Conservation (phyloP, 1,139 yeast genomes). For the Hanseniaspora uvarum region DNA sequence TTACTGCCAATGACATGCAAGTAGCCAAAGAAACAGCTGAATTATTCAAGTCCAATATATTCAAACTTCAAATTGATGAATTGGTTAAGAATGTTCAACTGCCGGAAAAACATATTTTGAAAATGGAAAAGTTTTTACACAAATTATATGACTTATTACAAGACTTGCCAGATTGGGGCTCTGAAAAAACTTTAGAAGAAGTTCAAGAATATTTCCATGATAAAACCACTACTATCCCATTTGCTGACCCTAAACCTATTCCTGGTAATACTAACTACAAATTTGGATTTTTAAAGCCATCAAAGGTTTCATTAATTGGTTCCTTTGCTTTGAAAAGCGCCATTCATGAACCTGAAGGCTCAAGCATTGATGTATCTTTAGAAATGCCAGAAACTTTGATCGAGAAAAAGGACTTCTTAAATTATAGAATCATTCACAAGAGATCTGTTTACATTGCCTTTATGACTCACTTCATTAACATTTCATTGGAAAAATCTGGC, state of each 20-base stretch:
- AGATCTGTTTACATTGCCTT: constrained; percentile 78
- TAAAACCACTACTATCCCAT: constrained; percentile 58
- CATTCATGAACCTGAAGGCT: constrained; percentile 50
- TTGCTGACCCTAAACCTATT: constrained; percentile 78
- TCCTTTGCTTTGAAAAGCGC: constrained; percentile 82
- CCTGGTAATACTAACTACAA: constrained; percentile 50
- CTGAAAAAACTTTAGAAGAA: constrained; percentile 43
- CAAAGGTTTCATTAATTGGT: constrained; percentile 68
- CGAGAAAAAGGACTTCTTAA: constrained; percentile 79
- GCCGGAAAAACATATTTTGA: constrained; percentile 55
- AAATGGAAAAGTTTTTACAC: constrained; percentile 69
- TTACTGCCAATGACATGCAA: constrained; percentile 75
- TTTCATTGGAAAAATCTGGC: constrained; percentile 45
- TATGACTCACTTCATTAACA: constrained; percentile 53
- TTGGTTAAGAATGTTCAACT: constrained; percentile 66
- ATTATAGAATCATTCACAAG: constrained; percentile 81
- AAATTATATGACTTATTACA: constrained; percentile 62
- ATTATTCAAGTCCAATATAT: constrained; percentile 82
- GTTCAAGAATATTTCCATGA: constrained; percentile 43
- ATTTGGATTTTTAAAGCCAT: constrained; percentile 60
- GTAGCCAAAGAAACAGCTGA: constrained; percentile 90
- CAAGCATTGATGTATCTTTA: constrained; percentile 64
- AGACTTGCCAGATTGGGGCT: constrained; percentile 44
- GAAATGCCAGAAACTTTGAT: constrained; percentile 70
- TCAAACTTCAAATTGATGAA: constrained; percentile 90